phyloP scores from a whole-genome alignment of 2,329 filamentous ascomycete species.

The Teratosphaeria zuluensis region DNA sequence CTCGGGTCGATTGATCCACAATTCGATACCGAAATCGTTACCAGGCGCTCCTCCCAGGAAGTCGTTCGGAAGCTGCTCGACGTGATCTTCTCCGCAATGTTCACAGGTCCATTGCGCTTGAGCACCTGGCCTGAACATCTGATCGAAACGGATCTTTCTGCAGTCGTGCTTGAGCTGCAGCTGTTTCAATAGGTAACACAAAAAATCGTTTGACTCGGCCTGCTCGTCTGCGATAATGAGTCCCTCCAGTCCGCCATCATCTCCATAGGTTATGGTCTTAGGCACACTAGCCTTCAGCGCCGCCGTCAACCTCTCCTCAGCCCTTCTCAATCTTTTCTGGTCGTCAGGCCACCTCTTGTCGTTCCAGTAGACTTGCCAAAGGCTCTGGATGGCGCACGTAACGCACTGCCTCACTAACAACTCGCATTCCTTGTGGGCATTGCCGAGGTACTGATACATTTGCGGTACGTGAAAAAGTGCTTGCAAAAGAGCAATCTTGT shows the following conservation, averaged over 20 bases:
- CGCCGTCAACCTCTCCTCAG: not conserved
- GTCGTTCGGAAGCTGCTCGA: not conserved
- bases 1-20: not conserved
- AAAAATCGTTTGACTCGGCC: not conserved
- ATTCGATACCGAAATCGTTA: not conserved
- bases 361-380: not conserved
- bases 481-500: not conserved
- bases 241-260: not conserved
- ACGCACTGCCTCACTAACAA: not conserved
- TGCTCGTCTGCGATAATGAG: not conserved
- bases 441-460: not conserved
- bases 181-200: not conserved
- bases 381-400: not conserved
- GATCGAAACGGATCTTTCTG: not conserved
- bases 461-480: not conserved
- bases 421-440: not conserved
- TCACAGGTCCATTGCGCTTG: not conserved
- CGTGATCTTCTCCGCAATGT: not conserved
- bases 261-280: not conserved
- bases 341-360: not conserved
- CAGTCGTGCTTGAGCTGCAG: not conserved
- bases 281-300: not conserved
- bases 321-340: not conserved
- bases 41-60: not conserved
- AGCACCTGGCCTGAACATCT: not conserved